Percentiles rank a stretch among this genome's conserved stretches.
Conservation (phyloP, 805 yeast genomes). For the Yueomyces sp. region DNA sequence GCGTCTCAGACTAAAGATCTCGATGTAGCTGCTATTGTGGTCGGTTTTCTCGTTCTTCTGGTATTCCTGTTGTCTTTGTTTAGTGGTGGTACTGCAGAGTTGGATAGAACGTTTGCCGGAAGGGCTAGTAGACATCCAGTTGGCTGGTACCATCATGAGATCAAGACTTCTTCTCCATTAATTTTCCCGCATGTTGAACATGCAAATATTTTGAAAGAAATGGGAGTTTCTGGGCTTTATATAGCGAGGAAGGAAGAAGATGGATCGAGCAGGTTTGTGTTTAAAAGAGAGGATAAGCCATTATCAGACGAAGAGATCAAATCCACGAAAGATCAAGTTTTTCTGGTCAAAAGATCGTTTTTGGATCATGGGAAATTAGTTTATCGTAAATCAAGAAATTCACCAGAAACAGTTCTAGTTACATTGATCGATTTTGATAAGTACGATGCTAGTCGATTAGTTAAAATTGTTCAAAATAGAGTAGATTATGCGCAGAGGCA, state of each 20-base stretch:
- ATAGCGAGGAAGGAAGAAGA: slow-evolving; percentile 34
- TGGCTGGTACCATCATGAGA: background rate
- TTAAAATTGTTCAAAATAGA: slow-evolving; percentile 69
- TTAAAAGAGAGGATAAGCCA: slow-evolving; percentile 27
- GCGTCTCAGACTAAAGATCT: too few species aligned
- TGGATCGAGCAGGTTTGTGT: slow-evolving; percentile 26
- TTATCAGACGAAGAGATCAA: slow-evolving; percentile 26
- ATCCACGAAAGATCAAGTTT: slow-evolving; percentile 22
- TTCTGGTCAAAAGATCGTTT: slow-evolving; percentile 41
- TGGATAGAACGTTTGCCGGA: background rate
- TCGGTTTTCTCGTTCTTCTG: background rate
- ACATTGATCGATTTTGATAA: slow-evolving; percentile 66
- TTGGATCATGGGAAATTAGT: slow-evolving; percentile 52
- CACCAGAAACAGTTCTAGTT: slow-evolving; percentile 62
- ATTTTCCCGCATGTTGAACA: slow-evolving; percentile 71
- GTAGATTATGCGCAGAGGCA: slow-evolving; percentile 77
- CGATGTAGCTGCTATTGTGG: background rate
- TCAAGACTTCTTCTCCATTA: slow-evolving; percentile 20
- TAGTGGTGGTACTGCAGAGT: background rate
- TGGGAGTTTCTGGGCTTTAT: slow-evolving; percentile 40
- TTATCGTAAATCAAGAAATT: slow-evolving; percentile 18
- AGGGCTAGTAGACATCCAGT: background rate
- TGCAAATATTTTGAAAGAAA: slow-evolving; percentile 44
- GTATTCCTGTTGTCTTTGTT: background rate
- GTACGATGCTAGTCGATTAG: slow-evolving; percentile 44